Evolutionary conservation across 2,329 filamentous ascomycete genomes (phyloP).

Genomic region (Colletotrichum sp.): DNA sequence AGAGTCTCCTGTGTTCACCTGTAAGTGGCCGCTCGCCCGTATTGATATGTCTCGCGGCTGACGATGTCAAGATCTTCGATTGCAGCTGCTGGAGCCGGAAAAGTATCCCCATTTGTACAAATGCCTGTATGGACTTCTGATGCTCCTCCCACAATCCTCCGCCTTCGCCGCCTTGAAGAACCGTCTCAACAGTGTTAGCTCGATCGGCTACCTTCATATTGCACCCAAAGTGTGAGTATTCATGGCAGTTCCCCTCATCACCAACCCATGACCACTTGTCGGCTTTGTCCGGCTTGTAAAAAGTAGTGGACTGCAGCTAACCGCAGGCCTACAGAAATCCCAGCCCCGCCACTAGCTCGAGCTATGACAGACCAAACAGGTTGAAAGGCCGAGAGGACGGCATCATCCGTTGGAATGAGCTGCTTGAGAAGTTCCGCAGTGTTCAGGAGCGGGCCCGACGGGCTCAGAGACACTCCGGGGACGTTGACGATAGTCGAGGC

Average conservation of each 20-base stretch:
- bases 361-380: slow-evolving; percentile 76
- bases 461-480: slow-evolving; percentile 63
- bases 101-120: slow-evolving; percentile 96
- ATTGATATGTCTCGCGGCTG: not conserved
- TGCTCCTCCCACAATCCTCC: slow-evolving; percentile 97
- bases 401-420: slow-evolving; percentile 87
- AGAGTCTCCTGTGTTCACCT: slow-evolving; percentile 97
- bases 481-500: slow-evolving; percentile 51
- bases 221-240: slow-evolving; percentile 75
- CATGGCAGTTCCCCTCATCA: slow-evolving; percentile 21
- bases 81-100: slow-evolving; percentile 94
- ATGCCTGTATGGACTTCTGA: slow-evolving; percentile 94
- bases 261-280: slow-evolving; percentile 27
- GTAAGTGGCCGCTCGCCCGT: slow-evolving; percentile 54
- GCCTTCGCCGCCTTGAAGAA: slow-evolving; percentile 98
- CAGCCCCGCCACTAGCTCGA: slow-evolving; percentile 54
- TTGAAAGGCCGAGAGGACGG: slow-evolving; percentile 84
- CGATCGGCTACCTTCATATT: slow-evolving; percentile 92
- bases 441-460: slow-evolving; percentile 88
- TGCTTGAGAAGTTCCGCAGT: slow-evolving; percentile 91
- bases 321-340: slow-evolving; percentile 25
- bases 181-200: slow-evolving; percentile 93
- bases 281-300: slow-evolving; percentile 30
- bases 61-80: slow-evolving; percentile 74
- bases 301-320: slow-evolving; percentile 29